Evolutionary conservation across 805 yeast species (phyloP).

Genomic region (Myxozyma geophila): DNA sequence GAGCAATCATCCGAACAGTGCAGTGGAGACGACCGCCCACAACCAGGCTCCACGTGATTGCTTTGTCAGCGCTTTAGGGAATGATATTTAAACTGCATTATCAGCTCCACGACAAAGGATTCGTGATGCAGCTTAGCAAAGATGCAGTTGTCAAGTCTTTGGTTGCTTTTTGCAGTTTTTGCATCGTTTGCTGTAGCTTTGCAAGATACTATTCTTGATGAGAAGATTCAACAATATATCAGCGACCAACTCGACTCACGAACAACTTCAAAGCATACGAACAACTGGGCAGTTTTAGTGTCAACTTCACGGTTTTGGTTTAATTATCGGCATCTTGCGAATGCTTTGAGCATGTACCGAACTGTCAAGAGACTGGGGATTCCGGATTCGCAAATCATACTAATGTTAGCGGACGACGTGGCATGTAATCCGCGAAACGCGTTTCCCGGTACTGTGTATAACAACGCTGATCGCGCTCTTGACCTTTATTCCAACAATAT

Average conservation of each 20-base stretch:
- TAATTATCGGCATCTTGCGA: slow-evolving; percentile 97
- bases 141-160: neutral
- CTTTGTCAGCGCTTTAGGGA: too few species aligned
- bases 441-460: slow-evolving; percentile 94
- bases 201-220: neutral
- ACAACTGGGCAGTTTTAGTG: slow-evolving; percentile 71
- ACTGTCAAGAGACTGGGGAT: slow-evolving; percentile 95
- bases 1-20: too few species aligned
- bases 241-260: slow-evolving; percentile 5
- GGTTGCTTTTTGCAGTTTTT: neutral
- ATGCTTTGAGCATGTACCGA: slow-evolving; percentile 89
- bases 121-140: too few species aligned
- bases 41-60: too few species aligned
- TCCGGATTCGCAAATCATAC: slow-evolving; percentile 95
- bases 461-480: slow-evolving; percentile 86
- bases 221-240: slow-evolving; percentile 5
- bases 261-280: slow-evolving; percentile 4
- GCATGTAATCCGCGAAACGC: slow-evolving; percentile 97
- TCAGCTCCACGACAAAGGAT: too few species aligned
- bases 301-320: slow-evolving; percentile 98
- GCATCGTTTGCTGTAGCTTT: neutral
- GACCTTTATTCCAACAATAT: slow-evolving; percentile 93
- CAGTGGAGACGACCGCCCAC: too few species aligned
- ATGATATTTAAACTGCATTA: too few species aligned
- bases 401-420: slow-evolving; percentile 95